Conservation (phyloP, 805 yeast species). For the Myxozyma nipponensis region DNA sequence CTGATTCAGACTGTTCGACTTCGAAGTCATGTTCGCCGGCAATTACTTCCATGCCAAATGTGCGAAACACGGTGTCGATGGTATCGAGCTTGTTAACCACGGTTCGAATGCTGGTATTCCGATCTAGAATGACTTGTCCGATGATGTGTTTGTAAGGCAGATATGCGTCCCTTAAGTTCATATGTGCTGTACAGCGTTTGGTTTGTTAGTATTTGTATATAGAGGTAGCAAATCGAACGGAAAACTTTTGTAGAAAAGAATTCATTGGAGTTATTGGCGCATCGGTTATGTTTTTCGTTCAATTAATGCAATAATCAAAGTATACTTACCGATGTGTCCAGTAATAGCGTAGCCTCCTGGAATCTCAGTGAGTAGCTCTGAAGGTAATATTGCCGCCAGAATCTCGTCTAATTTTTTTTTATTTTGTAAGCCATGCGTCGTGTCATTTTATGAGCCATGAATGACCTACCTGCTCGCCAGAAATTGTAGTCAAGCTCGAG, state of each 20-base stretch:
- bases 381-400: conserved; percentile 71
- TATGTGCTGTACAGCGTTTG: conserved; percentile 54
- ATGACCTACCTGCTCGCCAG: conserved; percentile 68
- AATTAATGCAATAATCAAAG: neutral
- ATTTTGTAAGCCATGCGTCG: no score
- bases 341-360: conserved; percentile 92
- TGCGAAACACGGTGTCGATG: conserved; percentile 82
- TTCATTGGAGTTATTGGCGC: neutral
- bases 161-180: conserved; percentile 78
- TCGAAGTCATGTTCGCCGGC: conserved; percentile 76
- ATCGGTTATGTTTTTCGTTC: neutral
- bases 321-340: conserved; percentile 61
- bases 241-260: neutral
- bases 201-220: no score
- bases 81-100: conserved; percentile 90
- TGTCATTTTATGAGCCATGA: no score
- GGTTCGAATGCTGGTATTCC: conserved; percentile 73
- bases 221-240: no score
- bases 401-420: conserved; percentile 59
- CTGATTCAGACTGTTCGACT: conserved; percentile 73
- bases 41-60: conserved; percentile 87
- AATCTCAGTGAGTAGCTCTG: conserved; percentile 58
- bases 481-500: conserved; percentile 64
- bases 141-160: conserved; percentile 76
- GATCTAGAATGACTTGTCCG: conserved; percentile 87